Evolutionary conservation across 2,329 filamentous ascomycete genomes (phyloP), one percentile per base, ranked within the genome.

Genomic region (Clonostachys solani): DNA sequence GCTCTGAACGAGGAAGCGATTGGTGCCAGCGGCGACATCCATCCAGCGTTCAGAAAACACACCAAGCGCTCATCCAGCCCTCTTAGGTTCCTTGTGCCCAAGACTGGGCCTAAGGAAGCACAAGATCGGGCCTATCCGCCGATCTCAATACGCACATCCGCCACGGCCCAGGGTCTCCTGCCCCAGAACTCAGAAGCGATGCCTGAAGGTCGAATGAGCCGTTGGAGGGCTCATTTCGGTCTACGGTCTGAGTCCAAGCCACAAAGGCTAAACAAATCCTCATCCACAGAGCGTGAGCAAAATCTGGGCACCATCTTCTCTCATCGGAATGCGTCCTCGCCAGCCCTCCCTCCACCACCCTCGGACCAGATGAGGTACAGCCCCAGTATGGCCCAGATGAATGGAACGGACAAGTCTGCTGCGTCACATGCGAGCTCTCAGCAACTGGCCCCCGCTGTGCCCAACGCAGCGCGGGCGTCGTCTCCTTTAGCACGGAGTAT

Each of bases 81-180:
- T 3, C 52, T 63, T 33, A 61, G 62, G 45, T 42, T 43, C 37
- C 36, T 33, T 16, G 17, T n/a, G 10, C 17, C 36, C 17, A n/a
- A 18, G 36, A n/a, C 15, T n/a, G 18, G 34, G 19, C 40, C 33
- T 35, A 8, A 40, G 52, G 10, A 58, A 56, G 33, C 54, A 10
- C 54, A 55, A 2, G 60, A 65, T 6, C 37, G 54, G 2, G 56
- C 56, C 40, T 69, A 69, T 34, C 67, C 66, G 2, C 67, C 66
- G 8, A 69, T 68, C 43, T 62, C 67, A 1, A 59, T 64, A 23
- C 59, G 61, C n/a, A 62, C 57, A 49, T 52, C 58, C 0, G 51
- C 50, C 5, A 62, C 59, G 43, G 54, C 56, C 6, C 59, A 60
- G n/a, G 54, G 56, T 2, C 47, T 59, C 9, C 50, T 60, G 7